These are phyloP conservation scores for Teratosphaeria destructans DNA, from an alignment of 2,329 filamentous ascomycete species.

Conservation along the genomic window DNA sequence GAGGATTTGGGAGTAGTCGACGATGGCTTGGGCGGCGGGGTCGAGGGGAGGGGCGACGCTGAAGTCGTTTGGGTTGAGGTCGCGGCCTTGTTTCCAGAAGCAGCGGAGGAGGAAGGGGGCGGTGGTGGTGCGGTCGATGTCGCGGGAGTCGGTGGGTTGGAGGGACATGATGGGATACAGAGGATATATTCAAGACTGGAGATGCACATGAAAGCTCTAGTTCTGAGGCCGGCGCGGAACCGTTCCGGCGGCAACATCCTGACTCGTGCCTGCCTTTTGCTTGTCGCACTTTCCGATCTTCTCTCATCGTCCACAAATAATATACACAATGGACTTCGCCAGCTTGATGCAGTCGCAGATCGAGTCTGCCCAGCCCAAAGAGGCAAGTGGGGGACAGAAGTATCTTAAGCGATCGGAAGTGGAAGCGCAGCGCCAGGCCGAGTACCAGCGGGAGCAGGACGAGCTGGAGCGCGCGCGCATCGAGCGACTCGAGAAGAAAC, in stretches of 20 bases:
- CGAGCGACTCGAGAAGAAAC: constrained; percentile 63
- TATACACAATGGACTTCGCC: constrained; percentile 74
- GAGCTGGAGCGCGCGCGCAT: constrained; percentile 60
- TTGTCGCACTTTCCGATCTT: background rate
- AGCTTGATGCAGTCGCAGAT: constrained; percentile 89
- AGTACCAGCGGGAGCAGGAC: constrained; percentile 74
- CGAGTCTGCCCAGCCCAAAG: constrained; percentile 44
- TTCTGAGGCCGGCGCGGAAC: background rate
- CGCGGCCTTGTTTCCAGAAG: constrained; percentile 66
- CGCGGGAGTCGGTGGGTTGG: constrained; percentile 25
- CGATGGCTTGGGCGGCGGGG: constrained; percentile 11
- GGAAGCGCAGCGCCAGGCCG: constrained; percentile 69
- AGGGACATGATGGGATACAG: constrained; percentile 19
- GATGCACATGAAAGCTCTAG: background rate
- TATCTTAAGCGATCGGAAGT: constrained; percentile 77
- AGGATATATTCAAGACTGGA: background rate
- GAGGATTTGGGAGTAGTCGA: constrained; percentile 43
- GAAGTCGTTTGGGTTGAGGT: constrained; percentile 70
- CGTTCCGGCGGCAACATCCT: background rate
- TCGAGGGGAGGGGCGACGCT: constrained; percentile 35
- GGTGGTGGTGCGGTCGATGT: constrained; percentile 58
- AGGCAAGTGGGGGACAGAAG: constrained; percentile 47
- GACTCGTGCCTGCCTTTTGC: background rate
- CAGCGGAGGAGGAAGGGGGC: constrained; percentile 78
- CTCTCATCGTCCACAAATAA: background rate